Evolutionary conservation across 495 filamentous ascomycete genomes (phyloP).

Genomic region (Hyaloscypha finlandica): DNA sequence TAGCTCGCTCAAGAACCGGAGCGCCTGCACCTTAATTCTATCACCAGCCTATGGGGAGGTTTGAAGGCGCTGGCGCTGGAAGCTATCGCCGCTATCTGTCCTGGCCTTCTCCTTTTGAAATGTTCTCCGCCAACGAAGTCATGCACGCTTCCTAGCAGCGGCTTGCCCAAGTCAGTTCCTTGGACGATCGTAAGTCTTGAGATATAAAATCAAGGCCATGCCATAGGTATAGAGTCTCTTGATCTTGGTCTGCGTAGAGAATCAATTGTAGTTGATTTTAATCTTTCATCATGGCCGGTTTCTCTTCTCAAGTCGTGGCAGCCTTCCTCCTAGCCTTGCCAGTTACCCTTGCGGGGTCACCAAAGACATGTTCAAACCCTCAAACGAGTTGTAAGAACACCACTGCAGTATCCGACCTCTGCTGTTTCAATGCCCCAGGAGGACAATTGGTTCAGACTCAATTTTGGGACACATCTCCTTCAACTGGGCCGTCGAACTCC

Average conservation of each 20-base stretch:
- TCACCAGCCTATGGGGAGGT: slow-evolving; percentile 21
- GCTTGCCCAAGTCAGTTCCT: slow-evolving; percentile 1
- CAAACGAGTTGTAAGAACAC: slow-evolving; percentile 27
- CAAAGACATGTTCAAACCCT: slow-evolving; percentile 26
- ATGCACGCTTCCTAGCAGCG: slow-evolving; percentile 11
- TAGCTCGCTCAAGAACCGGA: background rate
- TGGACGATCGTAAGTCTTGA: background rate
- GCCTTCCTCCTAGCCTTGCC: slow-evolving; percentile 15
- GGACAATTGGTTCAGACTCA: slow-evolving; percentile 71
- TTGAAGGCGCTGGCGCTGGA: background rate
- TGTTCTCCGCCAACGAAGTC: slow-evolving; percentile 22
- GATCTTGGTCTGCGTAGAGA: background rate
- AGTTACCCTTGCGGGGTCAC: slow-evolving; percentile 13
- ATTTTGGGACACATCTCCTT: slow-evolving; percentile 66
- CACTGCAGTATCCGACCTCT: slow-evolving; percentile 17
- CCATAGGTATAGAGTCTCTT: background rate
- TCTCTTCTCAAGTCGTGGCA: background rate
- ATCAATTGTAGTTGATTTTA: slow-evolving; percentile 1
- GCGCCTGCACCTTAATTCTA: slow-evolving; percentile 11
- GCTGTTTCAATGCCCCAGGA: slow-evolving; percentile 58
- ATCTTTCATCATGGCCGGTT: background rate
- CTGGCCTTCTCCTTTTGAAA: slow-evolving; percentile 24
- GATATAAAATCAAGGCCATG: background rate
- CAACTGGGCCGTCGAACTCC: slow-evolving; percentile 53
- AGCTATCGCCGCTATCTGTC: background rate